phyloP scores from a whole-genome alignment of 208 protist genomes.

The Naegleria lovaniensis region DNA sequence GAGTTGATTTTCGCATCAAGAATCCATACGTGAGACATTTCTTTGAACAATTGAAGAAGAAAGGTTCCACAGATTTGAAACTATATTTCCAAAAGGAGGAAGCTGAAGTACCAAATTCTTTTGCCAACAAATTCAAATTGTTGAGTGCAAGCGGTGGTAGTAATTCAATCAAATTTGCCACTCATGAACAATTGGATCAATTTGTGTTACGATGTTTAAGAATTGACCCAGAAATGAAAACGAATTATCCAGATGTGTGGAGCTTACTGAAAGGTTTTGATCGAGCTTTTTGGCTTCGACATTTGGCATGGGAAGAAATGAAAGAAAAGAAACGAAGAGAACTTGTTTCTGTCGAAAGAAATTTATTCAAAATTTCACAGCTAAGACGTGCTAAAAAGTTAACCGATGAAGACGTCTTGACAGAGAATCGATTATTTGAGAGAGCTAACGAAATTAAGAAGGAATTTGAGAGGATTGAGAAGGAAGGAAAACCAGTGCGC shows the following conservation, averaged over 20 bases:
- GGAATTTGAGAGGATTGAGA: neutral
- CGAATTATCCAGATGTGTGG: neutral
- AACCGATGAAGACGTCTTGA: neutral
- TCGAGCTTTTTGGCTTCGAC: neutral
- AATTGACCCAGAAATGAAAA: neutral
- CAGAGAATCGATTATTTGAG: neutral
- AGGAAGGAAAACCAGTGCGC: neutral
- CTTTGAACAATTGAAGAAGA: neutral
- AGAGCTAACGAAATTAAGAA: neutral
- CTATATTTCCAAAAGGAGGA: neutral
- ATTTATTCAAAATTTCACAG: neutral
- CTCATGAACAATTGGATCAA: neutral
- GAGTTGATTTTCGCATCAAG: neutral
- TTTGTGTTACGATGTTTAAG: neutral
- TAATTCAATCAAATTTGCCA: neutral
- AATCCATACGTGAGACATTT: neutral
- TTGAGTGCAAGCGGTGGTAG: neutral
- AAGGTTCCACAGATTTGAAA: neutral
- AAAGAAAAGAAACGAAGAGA: neutral
- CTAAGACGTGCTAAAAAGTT: neutral
- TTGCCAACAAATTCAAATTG: neutral
- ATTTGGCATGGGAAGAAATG: neutral
- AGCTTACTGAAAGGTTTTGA: neutral
- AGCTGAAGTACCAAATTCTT: neutral
- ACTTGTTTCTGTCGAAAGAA: conserved; percentile 1